These are phyloP conservation scores for Talaromyces sp. DNA, from an alignment of 2,329 filamentous ascomycete species.

Conservation along the genomic window DNA sequence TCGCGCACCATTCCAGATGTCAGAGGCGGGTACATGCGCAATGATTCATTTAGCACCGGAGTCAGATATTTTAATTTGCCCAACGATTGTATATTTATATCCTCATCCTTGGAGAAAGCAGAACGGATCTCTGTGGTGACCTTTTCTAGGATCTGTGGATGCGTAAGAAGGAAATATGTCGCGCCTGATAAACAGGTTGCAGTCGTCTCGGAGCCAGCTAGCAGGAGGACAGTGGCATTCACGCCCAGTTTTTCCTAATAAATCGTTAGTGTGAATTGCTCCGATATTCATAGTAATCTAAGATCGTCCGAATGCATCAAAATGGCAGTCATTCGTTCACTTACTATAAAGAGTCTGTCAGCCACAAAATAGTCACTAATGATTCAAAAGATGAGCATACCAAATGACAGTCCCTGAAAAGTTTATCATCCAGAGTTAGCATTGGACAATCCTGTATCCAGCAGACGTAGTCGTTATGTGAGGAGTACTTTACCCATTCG, in stretches of 20 bases:
- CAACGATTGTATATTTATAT: not conserved
- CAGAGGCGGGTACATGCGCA: conserved; percentile 39
- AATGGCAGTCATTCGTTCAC: not conserved
- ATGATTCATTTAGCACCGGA: conserved; percentile 39
- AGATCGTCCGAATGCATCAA: no score
- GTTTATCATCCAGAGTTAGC: no score
- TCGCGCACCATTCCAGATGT: conserved; percentile 25
- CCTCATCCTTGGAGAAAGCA: not conserved
- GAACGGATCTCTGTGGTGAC: conserved; percentile 21
- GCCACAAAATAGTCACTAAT: not conserved
- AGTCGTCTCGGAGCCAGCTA: conserved; percentile 46
- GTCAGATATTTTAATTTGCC: conserved; percentile 35
- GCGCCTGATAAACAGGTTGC: conserved; percentile 41
- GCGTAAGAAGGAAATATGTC: conserved; percentile 39
- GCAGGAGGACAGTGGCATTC: conserved; percentile 22
- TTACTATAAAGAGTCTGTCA: not conserved
- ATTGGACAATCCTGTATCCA: no score
- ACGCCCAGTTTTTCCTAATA: not conserved
- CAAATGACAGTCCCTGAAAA: not conserved
- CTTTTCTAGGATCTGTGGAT: conserved; percentile 30
- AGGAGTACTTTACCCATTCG: not conserved
- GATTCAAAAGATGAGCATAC: not conserved
- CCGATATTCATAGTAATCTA: no score
- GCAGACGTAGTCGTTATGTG: not conserved
- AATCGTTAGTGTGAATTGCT: no score